These are phyloP conservation scores for Fraxinus angustifolia DNA, from an alignment of 305 asterid genomes.

Conservation along the genomic window DNA sequence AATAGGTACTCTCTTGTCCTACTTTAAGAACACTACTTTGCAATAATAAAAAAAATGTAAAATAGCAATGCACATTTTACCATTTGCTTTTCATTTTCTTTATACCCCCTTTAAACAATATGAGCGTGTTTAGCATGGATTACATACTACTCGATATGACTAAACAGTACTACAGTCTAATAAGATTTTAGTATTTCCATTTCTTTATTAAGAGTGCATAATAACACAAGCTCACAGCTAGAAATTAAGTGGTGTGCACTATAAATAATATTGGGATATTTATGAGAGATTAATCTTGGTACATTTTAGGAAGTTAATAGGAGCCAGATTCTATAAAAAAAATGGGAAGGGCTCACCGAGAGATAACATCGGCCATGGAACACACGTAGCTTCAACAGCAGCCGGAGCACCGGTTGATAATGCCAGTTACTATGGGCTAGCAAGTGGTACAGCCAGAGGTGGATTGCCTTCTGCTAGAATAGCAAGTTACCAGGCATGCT, in stretches of 20 bases:
- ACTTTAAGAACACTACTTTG: not conserved
- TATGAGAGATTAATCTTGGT: not conserved
- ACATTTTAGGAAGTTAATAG: constrained; percentile 56
- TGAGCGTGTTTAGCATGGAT: not conserved
- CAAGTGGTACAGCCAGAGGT: constrained; percentile 57
- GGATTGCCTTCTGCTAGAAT: constrained; percentile 63
- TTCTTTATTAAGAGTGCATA: not conserved
- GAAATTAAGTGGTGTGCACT: not conserved
- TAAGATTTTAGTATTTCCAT: no score
- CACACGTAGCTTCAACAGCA: constrained; percentile 68
- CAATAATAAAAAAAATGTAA: not conserved
- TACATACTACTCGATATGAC: not conserved
- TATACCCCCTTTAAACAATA: not conserved
- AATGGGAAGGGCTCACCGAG: constrained; percentile 48
- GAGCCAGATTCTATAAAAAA: constrained; percentile 56
- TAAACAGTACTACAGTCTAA: not conserved
- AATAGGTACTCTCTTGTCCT: constrained; percentile 40
- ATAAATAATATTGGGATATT: not conserved
- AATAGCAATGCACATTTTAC: not conserved
- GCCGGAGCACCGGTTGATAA: constrained; percentile 47
- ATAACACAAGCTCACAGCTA: not conserved
- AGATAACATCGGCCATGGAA: constrained; percentile 64
- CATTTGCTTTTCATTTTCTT: not conserved
- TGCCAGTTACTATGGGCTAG: constrained; percentile 65
- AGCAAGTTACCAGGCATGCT: constrained; percentile 69